phyloP scores from a whole-genome alignment of 208 protist species.

The Acanthamoeba divionensis region DNA sequence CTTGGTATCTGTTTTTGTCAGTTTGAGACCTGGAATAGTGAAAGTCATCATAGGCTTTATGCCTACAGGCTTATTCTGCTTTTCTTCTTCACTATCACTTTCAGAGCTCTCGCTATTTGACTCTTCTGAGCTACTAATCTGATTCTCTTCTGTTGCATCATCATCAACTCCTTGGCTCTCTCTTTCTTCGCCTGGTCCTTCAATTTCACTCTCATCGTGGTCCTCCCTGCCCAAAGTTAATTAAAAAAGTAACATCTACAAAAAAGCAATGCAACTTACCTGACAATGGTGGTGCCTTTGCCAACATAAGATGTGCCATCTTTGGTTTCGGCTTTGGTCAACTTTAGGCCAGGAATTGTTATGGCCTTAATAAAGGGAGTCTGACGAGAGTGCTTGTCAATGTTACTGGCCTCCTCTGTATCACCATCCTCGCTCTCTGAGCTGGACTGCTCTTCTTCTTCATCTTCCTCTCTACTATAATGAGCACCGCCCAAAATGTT shows the following conservation, averaged over 20 bases:
- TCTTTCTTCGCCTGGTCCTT: too few species aligned
- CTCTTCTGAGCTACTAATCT: too few species aligned
- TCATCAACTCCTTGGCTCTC: too few species aligned
- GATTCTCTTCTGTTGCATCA: too few species aligned
- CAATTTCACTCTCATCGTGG: too few species aligned
- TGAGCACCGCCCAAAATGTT: too few species aligned
- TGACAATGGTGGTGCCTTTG: background rate
- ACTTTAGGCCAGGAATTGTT: conserved; percentile 20
- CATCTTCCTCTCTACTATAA: background rate
- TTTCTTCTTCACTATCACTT: background rate
- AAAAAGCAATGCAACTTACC: background rate
- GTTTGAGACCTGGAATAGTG: conserved; percentile 25
- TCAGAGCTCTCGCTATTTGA: background rate
- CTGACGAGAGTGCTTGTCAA: background rate
- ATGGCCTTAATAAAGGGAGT: background rate
- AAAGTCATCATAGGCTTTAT: background rate
- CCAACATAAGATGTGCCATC: background rate
- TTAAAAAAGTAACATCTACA: too few species aligned
- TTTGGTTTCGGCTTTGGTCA: conserved; percentile 14
- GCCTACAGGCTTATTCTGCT: background rate
- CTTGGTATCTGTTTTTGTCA: conserved; percentile 2
- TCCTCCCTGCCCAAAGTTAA: too few species aligned
- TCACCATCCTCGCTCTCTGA: background rate
- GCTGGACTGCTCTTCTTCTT: background rate
- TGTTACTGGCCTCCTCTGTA: background rate